Base-by-base conservation (phyloP, 1,284 basidiomycete genomes). In the Trichosporon inkin region DNA sequence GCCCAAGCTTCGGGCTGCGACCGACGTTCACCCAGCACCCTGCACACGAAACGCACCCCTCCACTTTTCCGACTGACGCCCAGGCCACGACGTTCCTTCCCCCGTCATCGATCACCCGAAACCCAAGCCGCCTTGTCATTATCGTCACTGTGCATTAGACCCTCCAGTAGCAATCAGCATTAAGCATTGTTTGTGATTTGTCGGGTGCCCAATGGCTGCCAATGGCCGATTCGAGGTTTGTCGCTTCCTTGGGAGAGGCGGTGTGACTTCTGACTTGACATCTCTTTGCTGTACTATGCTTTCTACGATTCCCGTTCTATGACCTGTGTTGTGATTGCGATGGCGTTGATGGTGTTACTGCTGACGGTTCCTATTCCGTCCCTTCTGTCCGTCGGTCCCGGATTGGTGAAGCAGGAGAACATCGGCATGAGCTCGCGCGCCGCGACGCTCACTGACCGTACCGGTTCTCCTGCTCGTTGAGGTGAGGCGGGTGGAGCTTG, bases 91-190 rank as follows among this genome's bases (percentile, higher is more conserved):
- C 14, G 38, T 19, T 16, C 14, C 38, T 39, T 19, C 47, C 19
- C 47, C 55, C 16, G 16, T 58, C 19, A 58, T 63, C 8, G 56
- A 55, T 8, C 28, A 32, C 4, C 28, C 28, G 28, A 32, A 32
- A 8, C 28, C 4, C 28, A 32, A 4, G 8, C 28, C 28, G 28
- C 28, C 28, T 32, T 32, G n/a, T 62, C 41, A 39, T 66, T 35
- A 56, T 56, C 36, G 64, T 63, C 37, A 40, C 60, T 13, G 57
- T 59, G 34, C 59, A 62, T 35, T 66, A 62, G 64, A 57, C 60
- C 6, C 64, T 62, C 6, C 60, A 63, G 34, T 56, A 44, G 56
- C 40, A 66, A 66, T 32, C 61, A 64, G 28, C 28, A 32, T 32
- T 32, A 32, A 32, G 28, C 28, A 32, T 32, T 32, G 28, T 32